A percentile compares a stretch with the other conserved stretches of the same genome.
Evolutionary conservation across 139 green algal species (phyloP).

Genomic region (Chlorokybus atmophyticus): DNA sequence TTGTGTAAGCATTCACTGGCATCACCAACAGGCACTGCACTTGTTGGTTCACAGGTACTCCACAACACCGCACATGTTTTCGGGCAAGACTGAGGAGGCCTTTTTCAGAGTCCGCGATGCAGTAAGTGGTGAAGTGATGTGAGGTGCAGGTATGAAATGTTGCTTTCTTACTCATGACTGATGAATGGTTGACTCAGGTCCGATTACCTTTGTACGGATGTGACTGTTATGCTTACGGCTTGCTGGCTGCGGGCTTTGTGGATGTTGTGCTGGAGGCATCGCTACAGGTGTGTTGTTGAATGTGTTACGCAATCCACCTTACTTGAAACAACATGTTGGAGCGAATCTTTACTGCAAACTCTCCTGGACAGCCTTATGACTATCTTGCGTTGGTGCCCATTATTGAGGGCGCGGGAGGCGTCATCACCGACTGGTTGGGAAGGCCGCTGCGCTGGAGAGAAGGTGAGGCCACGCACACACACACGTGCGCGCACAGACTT

Average conservation of each 20-base stretch:
- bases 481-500: too few relatives aligned
- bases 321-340: not conserved
- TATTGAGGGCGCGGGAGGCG: slow-evolving; percentile 77
- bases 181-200: slow-evolving; percentile 16
- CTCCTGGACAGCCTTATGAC: slow-evolving; percentile 66
- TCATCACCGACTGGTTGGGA: slow-evolving; percentile 86
- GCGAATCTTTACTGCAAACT: not conserved
- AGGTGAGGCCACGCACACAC: too few relatives aligned
- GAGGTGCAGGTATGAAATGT: too few relatives aligned
- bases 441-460: slow-evolving; percentile 31
- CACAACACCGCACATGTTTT: slow-evolving; percentile 90
- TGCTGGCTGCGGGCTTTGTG: slow-evolving; percentile 65
- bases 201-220: slow-evolving; percentile 83
- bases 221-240: slow-evolving; percentile 97
- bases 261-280: slow-evolving; percentile 90
- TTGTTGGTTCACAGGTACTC: slow-evolving; percentile 39
- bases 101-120: slow-evolving; percentile 17
- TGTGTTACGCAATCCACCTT: not conserved
- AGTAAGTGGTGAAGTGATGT: too few relatives aligned
- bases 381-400: slow-evolving; percentile 94
- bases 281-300: slow-evolving; percentile 43
- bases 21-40: too few relatives aligned
- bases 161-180: not conserved
- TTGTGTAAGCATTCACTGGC: too few relatives aligned
- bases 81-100: slow-evolving; percentile 18